Conservation (phyloP, 2,329 filamentous ascomycete genomes). For the Chalaropsis ovoidea region DNA sequence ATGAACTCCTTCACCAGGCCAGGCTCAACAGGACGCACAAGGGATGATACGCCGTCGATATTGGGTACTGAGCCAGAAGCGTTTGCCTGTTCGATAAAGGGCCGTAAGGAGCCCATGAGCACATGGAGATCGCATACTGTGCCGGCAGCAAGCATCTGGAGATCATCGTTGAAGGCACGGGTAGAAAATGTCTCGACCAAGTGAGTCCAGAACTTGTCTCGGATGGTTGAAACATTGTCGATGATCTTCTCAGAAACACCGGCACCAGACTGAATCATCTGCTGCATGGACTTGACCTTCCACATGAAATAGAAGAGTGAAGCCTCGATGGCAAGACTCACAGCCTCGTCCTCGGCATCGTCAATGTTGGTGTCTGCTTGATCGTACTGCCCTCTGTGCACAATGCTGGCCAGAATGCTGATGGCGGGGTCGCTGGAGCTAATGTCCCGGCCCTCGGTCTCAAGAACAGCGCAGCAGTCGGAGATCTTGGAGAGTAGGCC, state of each 20-base stretch:
- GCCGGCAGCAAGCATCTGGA: constrained; percentile 65
- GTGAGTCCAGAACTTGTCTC: constrained; percentile 49
- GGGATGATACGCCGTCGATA: constrained; percentile 39
- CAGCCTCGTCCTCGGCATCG: constrained; percentile 67
- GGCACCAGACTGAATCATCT: constrained; percentile 45
- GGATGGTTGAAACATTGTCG: constrained; percentile 47
- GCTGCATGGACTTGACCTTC: constrained; percentile 58
- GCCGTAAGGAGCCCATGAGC: constrained; percentile 63
- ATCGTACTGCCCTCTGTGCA: constrained; percentile 61
- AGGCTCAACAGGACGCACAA: constrained; percentile 58
- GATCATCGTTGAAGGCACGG: constrained; percentile 60
- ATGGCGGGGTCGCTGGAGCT: constrained; percentile 47
- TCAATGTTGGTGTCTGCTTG: constrained; percentile 61
- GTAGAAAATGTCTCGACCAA: constrained; percentile 60
- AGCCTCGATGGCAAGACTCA: constrained; percentile 63
- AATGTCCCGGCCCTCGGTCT: constrained; percentile 45
- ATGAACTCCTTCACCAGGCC: constrained; percentile 58
- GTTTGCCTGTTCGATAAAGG: constrained; percentile 36
- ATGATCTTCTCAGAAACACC: constrained; percentile 49
- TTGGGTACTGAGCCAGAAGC: constrained; percentile 32
- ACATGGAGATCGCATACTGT: constrained; percentile 73
- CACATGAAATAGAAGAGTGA: constrained; percentile 91
- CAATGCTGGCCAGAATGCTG: constrained; percentile 60
- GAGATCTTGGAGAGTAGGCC: constrained; percentile 70
- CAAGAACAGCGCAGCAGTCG: constrained; percentile 65